Base-by-base conservation (phyloP, 2,329 filamentous ascomycete species). In the Fusarium veterinarium region DNA sequence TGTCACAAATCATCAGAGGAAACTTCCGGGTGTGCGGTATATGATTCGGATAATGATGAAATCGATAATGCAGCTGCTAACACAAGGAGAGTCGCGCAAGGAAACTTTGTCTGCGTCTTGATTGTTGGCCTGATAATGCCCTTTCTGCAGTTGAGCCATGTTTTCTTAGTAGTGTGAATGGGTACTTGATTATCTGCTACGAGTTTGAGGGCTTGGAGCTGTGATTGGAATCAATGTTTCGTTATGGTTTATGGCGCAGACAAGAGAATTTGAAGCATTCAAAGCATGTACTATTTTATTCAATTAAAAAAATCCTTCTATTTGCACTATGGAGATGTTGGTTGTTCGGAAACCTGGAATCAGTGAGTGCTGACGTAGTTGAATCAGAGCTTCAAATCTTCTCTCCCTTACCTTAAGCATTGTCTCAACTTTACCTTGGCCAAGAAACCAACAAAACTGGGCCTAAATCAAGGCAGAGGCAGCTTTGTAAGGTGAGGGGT, bases 1-100 rank as follows among this genome's bases (percentile, higher is more conserved):
- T 79, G 78, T 28, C 45, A 56, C 16, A 25, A 51, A 25, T 42
- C 33, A n/a, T 55, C 71, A 46, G 49, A 51, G 13, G 56, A 59
- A 35, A 60, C 44, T 28, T 45, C 73, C n/a, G 55, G 72, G 12
- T 82, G 80, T 56, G 37, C 38, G n/a, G 63, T 48, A n/a, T 13
- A 31, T 31, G 45, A 48, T 52, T 45, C 28, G 7, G 37, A 46
- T 23, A 28, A 64, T 33, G 52, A 57, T n/a, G 55, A 35, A 37
- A 40, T 16, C 33, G 60, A 46, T 25, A 48, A 30, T 37, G 35
- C 42, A 20, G 23, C 13, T 16, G 31, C 30, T 42, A 25, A 20
- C 12, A 5, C 52, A n/a, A 37, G 13, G 31, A 55, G 33, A 59
- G 38, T 35, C 20, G 13, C 38, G 33, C 16, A 58, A 40, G 38